Percentiles rank a stretch among this genome's conserved stretches.
These are phyloP conservation scores for Ganoderma sp. DNA, from an alignment of 1,284 basidiomycete genomes.

Conservation along the genomic window DNA sequence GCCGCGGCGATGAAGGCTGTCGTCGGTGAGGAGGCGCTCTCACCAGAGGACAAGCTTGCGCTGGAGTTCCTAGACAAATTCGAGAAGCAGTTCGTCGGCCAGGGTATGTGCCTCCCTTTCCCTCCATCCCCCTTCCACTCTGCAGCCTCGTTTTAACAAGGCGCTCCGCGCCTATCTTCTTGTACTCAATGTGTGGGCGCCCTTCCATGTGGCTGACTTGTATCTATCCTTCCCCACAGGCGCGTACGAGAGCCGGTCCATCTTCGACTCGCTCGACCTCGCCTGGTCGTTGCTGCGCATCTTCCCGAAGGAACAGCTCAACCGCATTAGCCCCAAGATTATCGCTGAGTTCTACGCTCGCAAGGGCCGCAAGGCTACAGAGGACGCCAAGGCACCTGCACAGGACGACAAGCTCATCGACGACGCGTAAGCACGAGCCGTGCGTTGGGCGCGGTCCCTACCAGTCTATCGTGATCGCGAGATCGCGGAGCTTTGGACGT, in stretches of 20 bases:
- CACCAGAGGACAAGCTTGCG: constrained; percentile 91
- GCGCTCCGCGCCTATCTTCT: constrained; percentile 8
- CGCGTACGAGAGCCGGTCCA: constrained; percentile 93
- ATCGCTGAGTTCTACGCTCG: constrained; percentile 86
- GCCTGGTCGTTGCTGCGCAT: constrained; percentile 97
- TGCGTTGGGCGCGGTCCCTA: constrained; percentile 11
- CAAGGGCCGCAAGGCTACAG: constrained; percentile 70
- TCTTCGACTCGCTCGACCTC: constrained; percentile 97
- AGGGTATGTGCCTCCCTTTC: constrained; percentile 59
- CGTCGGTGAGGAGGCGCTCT: constrained; percentile 97
- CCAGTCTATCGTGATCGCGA: neutral
- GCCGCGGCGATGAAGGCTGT: constrained; percentile 99
- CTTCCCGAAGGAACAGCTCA: constrained; percentile 99
- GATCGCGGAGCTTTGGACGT: neutral
- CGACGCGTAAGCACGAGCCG: constrained; percentile 39
- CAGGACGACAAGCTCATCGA: constrained; percentile 68
- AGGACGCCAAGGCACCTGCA: constrained; percentile 51
- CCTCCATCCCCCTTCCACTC: constrained; percentile 17
- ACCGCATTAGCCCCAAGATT: constrained; percentile 93
- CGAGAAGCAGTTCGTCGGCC: constrained; percentile 93
- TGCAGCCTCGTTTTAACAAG: constrained; percentile 15
- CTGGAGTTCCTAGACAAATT: constrained; percentile 95
- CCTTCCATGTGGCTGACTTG: constrained; percentile 6
- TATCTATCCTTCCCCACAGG: constrained; percentile 51
- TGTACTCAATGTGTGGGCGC: constrained; percentile 10